Evolutionary conservation across 805 yeast species (phyloP).

Genomic region (Starmerella kuoi): DNA sequence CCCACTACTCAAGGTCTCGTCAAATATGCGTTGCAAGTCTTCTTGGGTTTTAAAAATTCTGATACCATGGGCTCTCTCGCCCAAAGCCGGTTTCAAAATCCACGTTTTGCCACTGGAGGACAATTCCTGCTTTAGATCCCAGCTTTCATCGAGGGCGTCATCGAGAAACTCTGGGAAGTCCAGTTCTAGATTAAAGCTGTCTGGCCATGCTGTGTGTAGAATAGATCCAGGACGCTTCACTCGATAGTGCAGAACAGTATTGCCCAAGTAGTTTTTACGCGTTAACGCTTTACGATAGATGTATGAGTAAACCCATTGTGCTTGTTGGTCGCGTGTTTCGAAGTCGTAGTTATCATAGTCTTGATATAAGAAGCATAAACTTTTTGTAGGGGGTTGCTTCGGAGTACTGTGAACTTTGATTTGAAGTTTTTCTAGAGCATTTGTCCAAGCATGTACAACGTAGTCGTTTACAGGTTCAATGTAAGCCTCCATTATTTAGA

Average conservation of each 20-base stretch:
- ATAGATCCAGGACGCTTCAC: constrained; percentile 65
- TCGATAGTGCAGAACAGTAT: constrained; percentile 60
- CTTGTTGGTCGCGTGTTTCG: constrained; percentile 33
- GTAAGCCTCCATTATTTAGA: constrained; percentile 9
- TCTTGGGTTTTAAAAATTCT: constrained; percentile 65
- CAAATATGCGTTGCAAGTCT: constrained; percentile 71
- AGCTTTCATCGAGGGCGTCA: constrained; percentile 83
- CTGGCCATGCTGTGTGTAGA: constrained; percentile 53
- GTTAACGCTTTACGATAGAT: constrained; percentile 82
- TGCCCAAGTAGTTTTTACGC: constrained; percentile 79
- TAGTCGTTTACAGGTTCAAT: constrained; percentile 18
- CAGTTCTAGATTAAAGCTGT: constrained; percentile 65
- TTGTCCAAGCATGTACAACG: constrained; percentile 19
- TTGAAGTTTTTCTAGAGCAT: constrained; percentile 10
- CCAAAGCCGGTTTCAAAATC: constrained; percentile 94
- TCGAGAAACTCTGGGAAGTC: constrained; percentile 95
- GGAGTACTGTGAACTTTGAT: constrained; percentile 1
- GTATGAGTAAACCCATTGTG: constrained; percentile 32
- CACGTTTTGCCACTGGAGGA: constrained; percentile 52
- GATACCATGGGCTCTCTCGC: constrained; percentile 94
- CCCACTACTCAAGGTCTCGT: constrained; percentile 69
- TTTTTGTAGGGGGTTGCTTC: background rate
- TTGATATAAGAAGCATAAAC: constrained; percentile 51
- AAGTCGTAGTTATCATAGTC: constrained; percentile 83
- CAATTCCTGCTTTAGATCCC: constrained; percentile 72